phyloP scores from a whole-genome alignment of 305 asterid species.

The Stenogyne calaminthoides region DNA sequence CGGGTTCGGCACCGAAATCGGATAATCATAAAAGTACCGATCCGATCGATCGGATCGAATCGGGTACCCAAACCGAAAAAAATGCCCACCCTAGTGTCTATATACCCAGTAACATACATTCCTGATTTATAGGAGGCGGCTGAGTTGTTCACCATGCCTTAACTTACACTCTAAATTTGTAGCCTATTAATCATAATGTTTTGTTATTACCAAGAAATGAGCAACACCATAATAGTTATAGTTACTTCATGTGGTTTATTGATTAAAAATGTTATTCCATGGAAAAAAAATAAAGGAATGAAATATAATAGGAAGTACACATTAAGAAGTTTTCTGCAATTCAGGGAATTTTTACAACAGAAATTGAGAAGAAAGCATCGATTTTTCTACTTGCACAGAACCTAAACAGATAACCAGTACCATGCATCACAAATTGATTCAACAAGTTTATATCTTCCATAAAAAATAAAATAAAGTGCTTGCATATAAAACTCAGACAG shows the following conservation, averaged over 20 bases:
- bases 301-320: background rate
- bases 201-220: background rate
- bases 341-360: background rate
- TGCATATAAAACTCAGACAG: constrained; percentile 16
- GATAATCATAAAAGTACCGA: too few species aligned
- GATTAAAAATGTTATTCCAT: background rate
- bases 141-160: background rate
- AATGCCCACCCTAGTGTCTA: too few species aligned
- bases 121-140: background rate
- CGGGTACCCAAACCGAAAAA: too few species aligned
- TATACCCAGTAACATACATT: background rate
- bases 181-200: background rate
- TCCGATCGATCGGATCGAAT: too few species aligned
- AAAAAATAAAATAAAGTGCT: constrained; percentile 2
- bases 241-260: background rate
- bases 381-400: background rate
- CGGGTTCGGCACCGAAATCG: too few species aligned
- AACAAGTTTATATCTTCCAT: background rate
- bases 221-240: background rate
- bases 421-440: constrained; percentile 4
- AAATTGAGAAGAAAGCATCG: constrained; percentile 2
- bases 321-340: background rate
- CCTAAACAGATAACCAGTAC: background rate
- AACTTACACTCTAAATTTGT: background rate
- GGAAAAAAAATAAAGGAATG: background rate